Percentiles rank a stretch among this genome's conserved stretches.
These are phyloP conservation scores for Penicillium desertorum DNA, from an alignment of 495 filamentous ascomycete species.

Conservation along the genomic window DNA sequence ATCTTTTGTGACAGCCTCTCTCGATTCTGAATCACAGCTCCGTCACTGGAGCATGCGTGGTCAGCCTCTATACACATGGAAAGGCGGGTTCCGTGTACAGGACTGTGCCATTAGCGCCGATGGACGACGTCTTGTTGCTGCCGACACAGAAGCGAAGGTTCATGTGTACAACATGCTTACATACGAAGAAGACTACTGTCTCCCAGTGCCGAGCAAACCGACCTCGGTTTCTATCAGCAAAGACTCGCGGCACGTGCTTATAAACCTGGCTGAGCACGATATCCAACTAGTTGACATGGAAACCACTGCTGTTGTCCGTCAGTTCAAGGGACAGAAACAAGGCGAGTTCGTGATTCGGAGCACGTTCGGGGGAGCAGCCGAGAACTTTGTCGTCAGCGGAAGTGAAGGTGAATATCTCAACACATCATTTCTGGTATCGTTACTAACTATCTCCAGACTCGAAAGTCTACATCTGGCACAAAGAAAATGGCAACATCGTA, in stretches of 20 bases:
- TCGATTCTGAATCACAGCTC: slow-evolving; percentile 65
- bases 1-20: slow-evolving; percentile 76
- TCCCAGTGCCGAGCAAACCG: slow-evolving; percentile 61
- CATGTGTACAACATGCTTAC: slow-evolving; percentile 80
- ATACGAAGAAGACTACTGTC: slow-evolving; percentile 70
- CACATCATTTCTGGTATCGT: not conserved
- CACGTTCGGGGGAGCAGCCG: slow-evolving; percentile 81
- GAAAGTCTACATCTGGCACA: slow-evolving; percentile 84
- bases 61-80: slow-evolving; percentile 62
- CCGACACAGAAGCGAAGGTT: slow-evolving; percentile 66
- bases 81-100: slow-evolving; percentile 71
- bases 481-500: slow-evolving; percentile 70
- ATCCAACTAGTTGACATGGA: slow-evolving; percentile 76
- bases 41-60: slow-evolving; percentile 61
- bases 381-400: slow-evolving; percentile 87
- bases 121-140: slow-evolving; percentile 72
- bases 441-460: slow-evolving; percentile 58
- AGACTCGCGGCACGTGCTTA: slow-evolving; percentile 76
- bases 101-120: slow-evolving; percentile 81
- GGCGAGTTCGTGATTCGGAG: slow-evolving; percentile 74
- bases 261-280: slow-evolving; percentile 74
- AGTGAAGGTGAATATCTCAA: slow-evolving; percentile 69
- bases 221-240: slow-evolving; percentile 78
- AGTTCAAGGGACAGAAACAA: slow-evolving; percentile 71
- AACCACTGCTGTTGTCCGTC: slow-evolving; percentile 66